Evolutionary conservation across 1,284 basidiomycete genomes (phyloP), one percentile per base, ranked within the genome.

Genomic region (Malassezia obtusa): DNA sequence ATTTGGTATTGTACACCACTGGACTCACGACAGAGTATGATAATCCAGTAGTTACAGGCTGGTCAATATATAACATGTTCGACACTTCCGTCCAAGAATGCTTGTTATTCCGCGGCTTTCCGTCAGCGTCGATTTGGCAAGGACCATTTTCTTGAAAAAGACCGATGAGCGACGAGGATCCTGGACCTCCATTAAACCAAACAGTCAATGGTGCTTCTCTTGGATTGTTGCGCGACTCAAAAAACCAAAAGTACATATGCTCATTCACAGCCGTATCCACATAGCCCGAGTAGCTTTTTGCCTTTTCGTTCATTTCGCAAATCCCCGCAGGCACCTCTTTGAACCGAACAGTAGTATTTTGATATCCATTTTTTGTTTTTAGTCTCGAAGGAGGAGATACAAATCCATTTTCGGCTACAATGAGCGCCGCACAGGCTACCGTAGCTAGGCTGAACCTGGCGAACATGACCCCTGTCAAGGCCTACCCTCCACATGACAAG

Each of bases 241-340:
- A 87, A 75, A 86, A 84, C 87, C 86, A 88, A 75, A 89, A 88
- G 78, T 84, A 88, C 9, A 87, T 77, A 78, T 87, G 58, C 19
- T 43, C 40, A 12, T 43, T 25, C 24, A 25, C 40, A 4, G 24
- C 40, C 10, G 63, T 58, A 12, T 67, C 61, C 8, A 60, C 59
- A 28, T 63, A 67, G 19, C 63, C 65, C 0, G 83, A 84, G 57
- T 82, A 79, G 67, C 84, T 83, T 38, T 78, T 76, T 9, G 85
- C 83, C 0, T 80, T 81, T 1, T 82, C 79, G 0, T 83, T 83
- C 5, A 80, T 84, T 73, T 86, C 84, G 64, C 84, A 86, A 5
- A 85, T 78, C 0, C 84, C 83, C 5, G 82, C 84, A 60, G 63
- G 59, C 9, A 65, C 63, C 21, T 57, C 24, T 40, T 65, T 65